Conservation (phyloP, 2,329 filamentous ascomycete species). For the Thelonectria discophora region DNA sequence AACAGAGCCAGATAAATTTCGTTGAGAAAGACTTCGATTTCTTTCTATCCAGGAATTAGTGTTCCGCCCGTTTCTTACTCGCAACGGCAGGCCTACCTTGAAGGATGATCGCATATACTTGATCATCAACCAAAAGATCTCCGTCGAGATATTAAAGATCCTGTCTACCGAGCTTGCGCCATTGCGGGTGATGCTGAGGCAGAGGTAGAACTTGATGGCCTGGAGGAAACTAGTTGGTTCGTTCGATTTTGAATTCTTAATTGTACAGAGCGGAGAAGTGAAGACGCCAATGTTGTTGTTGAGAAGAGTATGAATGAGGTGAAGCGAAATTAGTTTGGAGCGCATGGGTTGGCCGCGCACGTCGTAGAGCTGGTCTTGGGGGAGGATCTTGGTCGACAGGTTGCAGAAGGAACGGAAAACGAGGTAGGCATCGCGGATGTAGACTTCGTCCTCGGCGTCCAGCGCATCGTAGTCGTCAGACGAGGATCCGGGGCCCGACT, state of each 20-base stretch:
- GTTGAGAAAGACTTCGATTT: slow-evolving; percentile 97
- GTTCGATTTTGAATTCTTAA: slow-evolving; percentile 88
- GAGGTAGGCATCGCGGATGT: slow-evolving; percentile 95
- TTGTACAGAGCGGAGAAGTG: slow-evolving; percentile 89
- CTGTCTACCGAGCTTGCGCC: slow-evolving; percentile 90
- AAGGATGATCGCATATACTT: slow-evolving; percentile 92
- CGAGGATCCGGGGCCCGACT: slow-evolving; percentile 62
- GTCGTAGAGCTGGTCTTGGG: slow-evolving; percentile 91
- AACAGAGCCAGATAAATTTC: slow-evolving; percentile 95
- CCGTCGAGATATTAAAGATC: slow-evolving; percentile 94
- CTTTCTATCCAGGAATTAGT: slow-evolving; percentile 69
- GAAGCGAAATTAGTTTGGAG: slow-evolving; percentile 92
- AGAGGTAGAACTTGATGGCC: slow-evolving; percentile 96
- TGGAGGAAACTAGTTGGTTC: slow-evolving; percentile 91
- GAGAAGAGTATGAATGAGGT: slow-evolving; percentile 92
- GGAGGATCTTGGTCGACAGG: slow-evolving; percentile 89
- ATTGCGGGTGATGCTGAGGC: slow-evolving; percentile 92
- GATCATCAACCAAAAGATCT: slow-evolving; percentile 98
- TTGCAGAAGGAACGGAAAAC: slow-evolving; percentile 99
- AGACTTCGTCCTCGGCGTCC: slow-evolving; percentile 89
- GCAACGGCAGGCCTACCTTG: slow-evolving; percentile 67
- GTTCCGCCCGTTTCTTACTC: background rate
- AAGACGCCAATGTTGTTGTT: slow-evolving; percentile 95
- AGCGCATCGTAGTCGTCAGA: slow-evolving; percentile 68
- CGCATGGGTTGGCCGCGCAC: slow-evolving; percentile 95